Evolutionary conservation across 176 grass and related monocot genomes (phyloP).

Genomic region (Carex parvula): DNA sequence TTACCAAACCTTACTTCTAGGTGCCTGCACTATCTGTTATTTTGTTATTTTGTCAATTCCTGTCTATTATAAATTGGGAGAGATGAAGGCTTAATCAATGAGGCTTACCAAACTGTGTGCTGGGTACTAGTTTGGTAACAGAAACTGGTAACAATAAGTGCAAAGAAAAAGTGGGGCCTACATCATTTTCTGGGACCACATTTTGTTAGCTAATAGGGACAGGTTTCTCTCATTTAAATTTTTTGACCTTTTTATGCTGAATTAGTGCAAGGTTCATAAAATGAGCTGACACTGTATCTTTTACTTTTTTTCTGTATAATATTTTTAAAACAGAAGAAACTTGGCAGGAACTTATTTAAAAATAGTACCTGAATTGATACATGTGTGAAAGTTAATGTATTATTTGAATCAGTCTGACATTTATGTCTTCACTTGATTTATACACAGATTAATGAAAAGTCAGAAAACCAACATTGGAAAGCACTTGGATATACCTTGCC

Average conservation of each 20-base stretch:
- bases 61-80: neutral
- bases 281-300: neutral
- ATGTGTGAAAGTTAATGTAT: too few relatives aligned
- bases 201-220: neutral
- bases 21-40: neutral
- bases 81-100: neutral
- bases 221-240: conserved; percentile 17
- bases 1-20: neutral
- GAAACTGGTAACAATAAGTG: neutral
- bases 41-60: neutral
- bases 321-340: neutral
- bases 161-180: neutral
- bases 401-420: neutral
- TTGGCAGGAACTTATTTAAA: neutral
- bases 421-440: conserved; percentile 3
- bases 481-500: conserved; percentile 64
- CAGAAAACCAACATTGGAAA: conserved; percentile 58
- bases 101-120: neutral
- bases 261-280: neutral
- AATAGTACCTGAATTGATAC: neutral
- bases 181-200: conserved; percentile 7
- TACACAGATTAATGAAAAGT: conserved; percentile 55
- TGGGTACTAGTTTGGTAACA: neutral
- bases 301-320: neutral
- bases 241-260: neutral